phyloP scores from a whole-genome alignment of 768 basidiomycete genomes.

The Cubamyces sp. region DNA sequence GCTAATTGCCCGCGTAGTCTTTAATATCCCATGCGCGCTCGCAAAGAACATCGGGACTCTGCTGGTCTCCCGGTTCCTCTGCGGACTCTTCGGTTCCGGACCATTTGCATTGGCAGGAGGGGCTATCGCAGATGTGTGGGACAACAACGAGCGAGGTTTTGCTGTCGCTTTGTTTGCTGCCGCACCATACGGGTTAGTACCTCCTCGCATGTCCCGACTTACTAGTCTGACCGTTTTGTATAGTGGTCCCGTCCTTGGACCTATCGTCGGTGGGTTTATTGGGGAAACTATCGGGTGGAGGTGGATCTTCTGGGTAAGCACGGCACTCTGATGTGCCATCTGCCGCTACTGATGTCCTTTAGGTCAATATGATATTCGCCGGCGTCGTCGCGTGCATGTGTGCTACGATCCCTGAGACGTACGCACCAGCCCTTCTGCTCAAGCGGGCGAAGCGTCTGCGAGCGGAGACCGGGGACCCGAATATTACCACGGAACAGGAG shows the following conservation, averaged over 20 bases:
- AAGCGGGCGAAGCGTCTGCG: constrained; percentile 45
- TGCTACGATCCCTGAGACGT: constrained; percentile 50
- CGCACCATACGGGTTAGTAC: constrained; percentile 40
- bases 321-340: too few relatives aligned
- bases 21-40: constrained; percentile 46
- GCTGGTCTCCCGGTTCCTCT: constrained; percentile 45
- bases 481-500: constrained; percentile 48
- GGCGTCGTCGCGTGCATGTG: constrained; percentile 34
- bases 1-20: constrained; percentile 24
- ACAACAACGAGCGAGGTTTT: constrained; percentile 42
- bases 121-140: constrained; percentile 41
- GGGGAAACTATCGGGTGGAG: constrained; percentile 45
- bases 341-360: not conserved
- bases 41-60: constrained; percentile 44
- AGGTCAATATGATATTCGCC: constrained; percentile 46
- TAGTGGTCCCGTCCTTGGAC: constrained; percentile 51
- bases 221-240: not conserved
- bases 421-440: constrained; percentile 47
- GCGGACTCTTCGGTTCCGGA: constrained; percentile 43
- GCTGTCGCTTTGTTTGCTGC: constrained; percentile 47
- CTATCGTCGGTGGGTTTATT: constrained; percentile 52
- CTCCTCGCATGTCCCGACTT: too few relatives aligned
- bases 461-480: constrained; percentile 38
- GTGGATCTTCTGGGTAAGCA: constrained; percentile 39
- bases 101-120: constrained; percentile 43